Evolutionary conservation across 768 basidiomycete species (phyloP).

Genomic region (Fistulinella prunicolor): DNA sequence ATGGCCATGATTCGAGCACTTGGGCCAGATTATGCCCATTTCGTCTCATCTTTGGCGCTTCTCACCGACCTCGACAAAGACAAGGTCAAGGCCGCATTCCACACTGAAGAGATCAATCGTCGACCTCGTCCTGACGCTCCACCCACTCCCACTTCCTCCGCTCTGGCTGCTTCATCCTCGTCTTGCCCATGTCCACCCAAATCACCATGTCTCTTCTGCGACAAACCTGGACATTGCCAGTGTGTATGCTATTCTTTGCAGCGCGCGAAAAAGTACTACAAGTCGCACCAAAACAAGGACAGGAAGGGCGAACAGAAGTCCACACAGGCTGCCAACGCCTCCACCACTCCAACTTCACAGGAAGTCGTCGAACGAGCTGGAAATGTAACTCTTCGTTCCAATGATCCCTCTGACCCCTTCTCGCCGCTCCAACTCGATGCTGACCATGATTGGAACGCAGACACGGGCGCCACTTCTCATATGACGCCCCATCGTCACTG

Average conservation of each 20-base stretch:
- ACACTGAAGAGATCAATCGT: too few relatives aligned
- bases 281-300: too few relatives aligned
- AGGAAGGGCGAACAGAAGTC: too few relatives aligned
- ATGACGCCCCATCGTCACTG: background rate
- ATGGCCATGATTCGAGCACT: conserved; percentile 10
- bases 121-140: too few relatives aligned
- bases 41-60: conserved; percentile 9
- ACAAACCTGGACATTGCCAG: background rate
- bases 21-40: conserved; percentile 7
- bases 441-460: background rate
- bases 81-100: too few relatives aligned
- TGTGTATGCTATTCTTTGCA: too few relatives aligned
- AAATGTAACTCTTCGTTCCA: background rate
- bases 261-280: background rate
- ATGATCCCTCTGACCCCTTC: background rate
- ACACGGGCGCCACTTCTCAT: background rate
- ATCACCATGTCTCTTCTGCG: background rate
- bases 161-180: background rate
- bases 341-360: too few relatives aligned
- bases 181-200: background rate
- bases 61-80: too few relatives aligned
- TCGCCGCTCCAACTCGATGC: background rate
- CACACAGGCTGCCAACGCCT: too few relatives aligned
- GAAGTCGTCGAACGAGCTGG: background rate
- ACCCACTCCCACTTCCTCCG: too few relatives aligned